Base-by-base conservation (phyloP, 1,284 basidiomycete species). In the Crucibulum cyathiforme region DNA sequence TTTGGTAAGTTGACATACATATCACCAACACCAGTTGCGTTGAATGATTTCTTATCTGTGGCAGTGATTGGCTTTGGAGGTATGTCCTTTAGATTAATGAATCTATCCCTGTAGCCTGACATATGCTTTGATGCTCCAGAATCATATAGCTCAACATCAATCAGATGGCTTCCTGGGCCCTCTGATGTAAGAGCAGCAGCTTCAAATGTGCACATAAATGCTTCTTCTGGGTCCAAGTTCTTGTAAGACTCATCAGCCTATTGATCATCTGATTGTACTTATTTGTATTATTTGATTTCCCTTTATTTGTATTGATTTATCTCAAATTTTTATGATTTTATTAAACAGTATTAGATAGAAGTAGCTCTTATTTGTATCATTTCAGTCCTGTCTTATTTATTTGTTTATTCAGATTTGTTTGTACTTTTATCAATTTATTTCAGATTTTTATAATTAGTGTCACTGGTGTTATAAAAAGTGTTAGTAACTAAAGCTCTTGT, bases 51-150 rank as follows among this genome's bases (percentile, higher is more conserved):
- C 9, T 71, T 65, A 58, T 81, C 77, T n/a, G 77, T 74, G 53
- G 76, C 72, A 2, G 56, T 56, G 36, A 82, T 72, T 0, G 59
- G 17, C 7, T 72, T 67, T 0, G 71, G 67, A 1, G 65, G 58
- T 6, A 78, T 80, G 0, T 61, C 34, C 0, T 39, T n/a, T 47
- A 74, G 74, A 12, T 61, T 72, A 1, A 60, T 56, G 58, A 82
- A 74, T 12, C 58, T 58, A 34, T 79, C 60, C 0, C 66, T 57
- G 56, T 77, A 78, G 0, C 76, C 78, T 3, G 75, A 77, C 36
- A 83, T 74, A 53, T 82, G 80, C 7, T 63, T 39, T 0, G 74
- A 75, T 1, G 71, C 72, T 0, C 81, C 78, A 2, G 77, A 79
- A 60, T 82, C 75, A 49, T 69, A 77, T 0, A 81, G 36, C 38